Conservation (phyloP, 148 eudicot genomes). For the Chenopodium album region DNA sequence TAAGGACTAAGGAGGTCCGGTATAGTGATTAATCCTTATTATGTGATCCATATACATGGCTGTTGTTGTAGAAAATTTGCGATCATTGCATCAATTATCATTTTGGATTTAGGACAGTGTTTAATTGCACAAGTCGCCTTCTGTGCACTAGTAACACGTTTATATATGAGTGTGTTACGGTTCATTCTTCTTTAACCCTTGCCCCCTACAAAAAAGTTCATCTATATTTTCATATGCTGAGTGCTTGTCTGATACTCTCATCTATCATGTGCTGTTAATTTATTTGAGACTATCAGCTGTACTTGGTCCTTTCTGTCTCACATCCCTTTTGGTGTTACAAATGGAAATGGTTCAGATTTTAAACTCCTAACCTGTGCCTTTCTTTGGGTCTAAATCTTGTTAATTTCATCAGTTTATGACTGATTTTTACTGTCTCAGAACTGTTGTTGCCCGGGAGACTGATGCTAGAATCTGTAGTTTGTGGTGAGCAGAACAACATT, state of each 20-base stretch:
- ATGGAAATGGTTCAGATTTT: background rate
- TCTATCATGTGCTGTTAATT: background rate
- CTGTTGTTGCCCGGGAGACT: constrained; percentile 72
- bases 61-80: background rate
- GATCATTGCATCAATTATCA: background rate
- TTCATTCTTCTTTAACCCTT: background rate
- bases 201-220: background rate
- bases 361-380: constrained; percentile 12
- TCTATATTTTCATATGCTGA: background rate
- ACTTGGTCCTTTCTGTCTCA: background rate
- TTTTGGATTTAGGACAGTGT: background rate
- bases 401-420: constrained; percentile 29
- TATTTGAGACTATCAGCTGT: background rate
- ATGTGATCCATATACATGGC: background rate
- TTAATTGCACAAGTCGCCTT: background rate
- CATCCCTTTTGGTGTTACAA: background rate
- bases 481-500: constrained; percentile 63
- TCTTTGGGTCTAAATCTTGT: constrained; percentile 21
- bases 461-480: constrained; percentile 67
- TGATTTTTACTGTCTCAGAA: constrained; percentile 48
- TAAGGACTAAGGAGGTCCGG: background rate
- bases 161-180: too few relatives aligned
- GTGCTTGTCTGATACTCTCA: background rate
- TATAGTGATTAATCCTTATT: background rate
- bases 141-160: background rate